Evolutionary conservation across 176 grass and related monocot species (phyloP), one percentile per base, ranked within the genome.

Genomic region (Carex myosuroides): DNA sequence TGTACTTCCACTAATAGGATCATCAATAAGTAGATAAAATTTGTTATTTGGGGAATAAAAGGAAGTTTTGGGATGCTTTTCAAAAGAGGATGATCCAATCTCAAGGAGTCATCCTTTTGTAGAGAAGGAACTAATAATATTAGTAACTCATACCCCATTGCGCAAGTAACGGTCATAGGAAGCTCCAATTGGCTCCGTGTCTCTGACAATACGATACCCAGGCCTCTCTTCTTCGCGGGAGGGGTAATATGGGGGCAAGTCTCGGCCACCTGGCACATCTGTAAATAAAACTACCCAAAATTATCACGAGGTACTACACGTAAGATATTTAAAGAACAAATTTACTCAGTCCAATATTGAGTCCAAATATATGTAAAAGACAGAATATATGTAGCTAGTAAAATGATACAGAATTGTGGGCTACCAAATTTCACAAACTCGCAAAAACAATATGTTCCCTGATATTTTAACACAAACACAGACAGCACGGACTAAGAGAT

Each of bases 171-270:
- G 81, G 24, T 87, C 94, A 79, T 84, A 94, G 69, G 97, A 99
- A 70, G 93, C 93, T 61, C 91, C 93, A 64, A 89, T 84, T 67
- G 87, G 73, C 76, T 89, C 87, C 12, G 92, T 96, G 26, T 99
- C 97, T 84, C 97, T 96, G 64, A 99, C 84, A 29, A 86, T 64
- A 87, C 90, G 91, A 67, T 92, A 93, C 18, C 87, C 88, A 55
- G 88, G 4, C 75, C 94, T 88, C 10, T 97, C 94, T 64, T 87
- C 83, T 39, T 99, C 93, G 71, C 88, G 97, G 66, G 89, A 55
- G 70, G 88, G 90, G 73, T 87, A 87, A 88, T 90, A 84, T 3
- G 81, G 72, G 33, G 63, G 54, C 32, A 86, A 56, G 70, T 89
- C 85, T 12, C 87, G 83, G 64, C 88, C 92, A 84, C 73, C 80